Base-by-base conservation (phyloP, 371 early-diverging fungal species). In the Mortierella sp. region DNA sequence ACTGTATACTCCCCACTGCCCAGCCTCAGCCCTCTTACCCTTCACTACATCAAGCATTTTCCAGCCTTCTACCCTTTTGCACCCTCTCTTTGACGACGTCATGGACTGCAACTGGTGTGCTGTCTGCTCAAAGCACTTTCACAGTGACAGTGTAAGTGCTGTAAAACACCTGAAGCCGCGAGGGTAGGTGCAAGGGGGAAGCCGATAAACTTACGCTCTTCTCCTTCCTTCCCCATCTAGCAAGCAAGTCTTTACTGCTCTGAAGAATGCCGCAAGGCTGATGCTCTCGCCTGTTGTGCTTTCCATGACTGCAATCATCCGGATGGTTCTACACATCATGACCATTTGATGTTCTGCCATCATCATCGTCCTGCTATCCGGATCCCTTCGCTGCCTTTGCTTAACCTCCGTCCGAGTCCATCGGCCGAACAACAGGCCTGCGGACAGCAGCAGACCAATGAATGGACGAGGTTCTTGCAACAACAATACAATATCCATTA, bases 61-160 rank as follows among this genome's bases (percentile, higher is more conserved):
- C 12, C 41, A n/a, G 18, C 2, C 38, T 34, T 38, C 13, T 38
- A 19, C 27, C 30, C n/a, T 24, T 48, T 50, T n/a, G 12, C 16
- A 26, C 16, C 18, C 50, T 38, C 50, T 5, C 5, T 28, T 43
- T 43, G 27, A 48, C 5, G 45, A 43, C 19, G 5, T 46, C 1
- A 73, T 74, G 74, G 74, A 74, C 28, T 74, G 74, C 41, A 74
- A 74, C 59, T 74, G 69, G 69, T 74, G 74, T 45, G 65, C 74
- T 23, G 69, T 68, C 26, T 74, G 74, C 69, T 68, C 74, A 14
- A 74, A 60, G 31, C 74, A 74, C 58, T 74, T 74, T 56, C 69
- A 68, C 58, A 64, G 74, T 28, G 74, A 74, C 1, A 24, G 60
- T 67, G 74, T 74, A 68, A 57, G 65, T 23, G 48, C 48, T 23